These are phyloP conservation scores for Peniophora sp. DNA, from an alignment of 1,284 basidiomycete genomes.

Conservation along the genomic window DNA sequence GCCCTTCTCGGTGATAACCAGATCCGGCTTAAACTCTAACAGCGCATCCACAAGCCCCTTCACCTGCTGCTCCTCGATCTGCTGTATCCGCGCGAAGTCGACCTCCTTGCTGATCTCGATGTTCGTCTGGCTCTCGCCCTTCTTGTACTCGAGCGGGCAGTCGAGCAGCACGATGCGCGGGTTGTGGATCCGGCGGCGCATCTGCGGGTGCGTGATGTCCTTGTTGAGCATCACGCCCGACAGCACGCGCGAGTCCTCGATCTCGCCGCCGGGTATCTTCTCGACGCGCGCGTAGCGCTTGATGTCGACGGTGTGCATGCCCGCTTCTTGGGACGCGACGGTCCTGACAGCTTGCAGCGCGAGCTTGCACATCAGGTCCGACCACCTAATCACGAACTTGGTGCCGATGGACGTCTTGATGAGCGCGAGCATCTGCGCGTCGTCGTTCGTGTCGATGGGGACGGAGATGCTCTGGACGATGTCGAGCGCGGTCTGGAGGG, in stretches of 20 bases:
- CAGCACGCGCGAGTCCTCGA: constrained; percentile 86
- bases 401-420: constrained; percentile 99
- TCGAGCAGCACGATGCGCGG: constrained; percentile 90
- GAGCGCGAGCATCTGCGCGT: constrained; percentile 89
- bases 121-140: constrained; percentile 97
- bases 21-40: constrained; percentile 90
- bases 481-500: constrained; percentile 84
- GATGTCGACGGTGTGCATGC: constrained; percentile 88
- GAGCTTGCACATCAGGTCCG: constrained; percentile 94
- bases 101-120: constrained; percentile 95
- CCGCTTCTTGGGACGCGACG: constrained; percentile 60
- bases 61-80: constrained; percentile 97
- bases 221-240: constrained; percentile 97
- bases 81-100: constrained; percentile 90
- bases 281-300: constrained; percentile 98
- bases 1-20: constrained; percentile 97
- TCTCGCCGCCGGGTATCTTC: constrained; percentile 96
- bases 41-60: constrained; percentile 84
- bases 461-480: constrained; percentile 85
- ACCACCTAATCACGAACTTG: constrained; percentile 96
- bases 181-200: constrained; percentile 87
- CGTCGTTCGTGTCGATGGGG: constrained; percentile 84
- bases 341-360: constrained; percentile 90
- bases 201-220: constrained; percentile 97
- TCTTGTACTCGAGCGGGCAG: constrained; percentile 98